A percentile compares a stretch with the other conserved stretches of the same genome.
Conservation (phyloP, 192 early-diverging fungal species). For the Haplosporangium gracile region DNA sequence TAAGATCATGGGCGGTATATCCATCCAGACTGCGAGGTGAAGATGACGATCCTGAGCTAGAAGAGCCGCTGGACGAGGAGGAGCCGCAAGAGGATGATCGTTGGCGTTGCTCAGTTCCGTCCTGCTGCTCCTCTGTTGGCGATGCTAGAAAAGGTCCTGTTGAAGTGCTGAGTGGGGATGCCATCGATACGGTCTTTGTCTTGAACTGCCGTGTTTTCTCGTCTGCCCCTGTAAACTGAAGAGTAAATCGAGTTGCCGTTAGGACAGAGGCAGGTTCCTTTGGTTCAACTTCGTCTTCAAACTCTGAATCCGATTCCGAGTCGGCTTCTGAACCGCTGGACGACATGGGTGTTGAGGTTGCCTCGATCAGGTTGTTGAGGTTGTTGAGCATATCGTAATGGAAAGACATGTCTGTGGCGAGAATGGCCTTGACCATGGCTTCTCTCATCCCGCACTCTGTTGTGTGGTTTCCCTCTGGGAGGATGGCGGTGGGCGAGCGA, state of each 20-base stretch:
- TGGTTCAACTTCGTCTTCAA: background rate
- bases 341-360: constrained; percentile 32
- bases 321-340: constrained; percentile 36
- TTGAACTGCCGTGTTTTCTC: background rate
- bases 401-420: constrained; percentile 92
- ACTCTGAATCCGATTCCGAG: constrained; percentile 24
- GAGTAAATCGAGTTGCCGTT: background rate
- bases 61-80: constrained; percentile 10
- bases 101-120: background rate
- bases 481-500: constrained; percentile 44
- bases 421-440: constrained; percentile 78
- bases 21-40: constrained; percentile 20
- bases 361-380: constrained; percentile 58
- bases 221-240: background rate
- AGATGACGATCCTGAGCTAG: constrained; percentile 24
- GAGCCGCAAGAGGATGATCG: constrained; percentile 24
- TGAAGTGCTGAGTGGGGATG: constrained; percentile 20
- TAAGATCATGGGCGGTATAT: constrained; percentile 11
- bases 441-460: constrained; percentile 61
- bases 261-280: background rate
- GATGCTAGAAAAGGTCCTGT: background rate
- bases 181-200: constrained; percentile 15
- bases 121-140: background rate
- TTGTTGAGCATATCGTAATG: constrained; percentile 81
- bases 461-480: constrained; percentile 61